Evolutionary conservation across 129 eudicot genomes (phyloP), one percentile per base, ranked within the genome.

Genomic region (Scalesia atractyloides): DNA sequence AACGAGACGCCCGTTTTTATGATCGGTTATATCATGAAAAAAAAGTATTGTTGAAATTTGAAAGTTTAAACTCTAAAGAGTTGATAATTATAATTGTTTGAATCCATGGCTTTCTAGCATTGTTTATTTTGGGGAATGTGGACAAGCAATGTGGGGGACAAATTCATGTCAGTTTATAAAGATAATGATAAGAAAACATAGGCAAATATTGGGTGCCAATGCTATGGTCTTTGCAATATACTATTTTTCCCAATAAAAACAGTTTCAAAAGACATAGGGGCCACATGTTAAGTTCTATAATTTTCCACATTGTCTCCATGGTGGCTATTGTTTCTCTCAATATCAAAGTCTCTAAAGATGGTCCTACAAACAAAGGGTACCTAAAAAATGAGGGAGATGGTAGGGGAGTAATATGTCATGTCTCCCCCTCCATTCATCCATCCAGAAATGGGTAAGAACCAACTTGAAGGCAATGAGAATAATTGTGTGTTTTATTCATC

Each of bases 131-230:
- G 7, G 74, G 61, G 11, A 30, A 61, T 30, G 49, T 57, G 50
- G 74, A 68, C 73, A 66, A 66, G 67, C 47, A 75, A 75, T 66
- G 58, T 57, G 74, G 80, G 73, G 59, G 80, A 76, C 80, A 76
- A 67, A 56, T 67, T 56, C 68, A 67, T 67, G 74, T 19, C 59
- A 58, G 66, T 75, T 74, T 66, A 36, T 20, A 75, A 66, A 75
- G 79, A 65, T 75, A 75, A 75, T 75, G 73, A 75, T 76, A 68
- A 57, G 59, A 70, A 66, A 76, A 76, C 80, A 76, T 56, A 67
- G 50, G 74, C 62, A 68, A 67, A 67, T 67, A 54, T 56, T 67
- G 66, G 52, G 73, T 66, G 66, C 66, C 66, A 75, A 75, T 65
- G 54, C 59, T 39, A 76, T 46, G 74, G 80, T 76, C 74, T 67